Evolutionary conservation across 208 protist genomes (phyloP), one percentile per base, ranked within the genome.

Genomic region (Phytomonas serpens): DNA sequence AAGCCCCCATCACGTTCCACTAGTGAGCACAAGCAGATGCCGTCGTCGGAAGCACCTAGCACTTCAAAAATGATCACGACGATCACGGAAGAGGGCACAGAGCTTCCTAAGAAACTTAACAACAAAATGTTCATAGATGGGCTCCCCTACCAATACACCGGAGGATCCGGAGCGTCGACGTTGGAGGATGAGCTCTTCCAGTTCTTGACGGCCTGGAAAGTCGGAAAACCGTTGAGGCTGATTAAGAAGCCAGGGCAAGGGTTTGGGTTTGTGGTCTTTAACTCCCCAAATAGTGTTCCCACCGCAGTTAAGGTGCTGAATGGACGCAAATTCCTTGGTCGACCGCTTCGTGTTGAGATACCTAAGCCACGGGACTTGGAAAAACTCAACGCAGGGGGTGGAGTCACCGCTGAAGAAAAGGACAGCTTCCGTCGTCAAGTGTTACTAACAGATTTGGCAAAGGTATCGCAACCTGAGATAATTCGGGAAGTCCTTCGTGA

Each of bases 51-150:
- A 47, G 40, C 16, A 47, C 40, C 40, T 14, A 68, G 37, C 37
- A 62, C 69, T 9, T 85, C 75, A 5, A 68, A 61, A 0, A 84
- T 94, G 38, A 80, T 87, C 23, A 96, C 92, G 9, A 86, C 78
- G 3, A 75, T 93, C 29, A 93, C 81, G 23, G 80, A 83, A 31
- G 81, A 74, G 64, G 92, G 87, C 27, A 90, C 87, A 51, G 88
- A 96, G 79, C 63, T 96, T 14, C 92, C 92, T 0, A 81, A 80
- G 67, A 85, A 86, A 72, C 81, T 96, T 29, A 96, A 96, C 83
- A 94, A 82, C 69, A 93, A 93, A 72, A 85, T 97, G 0, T 97
- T 97, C 71, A 86, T 97, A 62, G 92, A 97, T 64, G 92, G 92
- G 31, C 83, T 97, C 65, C 92, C 92, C 29, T 97, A 92, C 76